These are phyloP conservation scores for Nitzschia sp. DNA, from an alignment of 108 stramenopile species.

Conservation along the genomic window DNA sequence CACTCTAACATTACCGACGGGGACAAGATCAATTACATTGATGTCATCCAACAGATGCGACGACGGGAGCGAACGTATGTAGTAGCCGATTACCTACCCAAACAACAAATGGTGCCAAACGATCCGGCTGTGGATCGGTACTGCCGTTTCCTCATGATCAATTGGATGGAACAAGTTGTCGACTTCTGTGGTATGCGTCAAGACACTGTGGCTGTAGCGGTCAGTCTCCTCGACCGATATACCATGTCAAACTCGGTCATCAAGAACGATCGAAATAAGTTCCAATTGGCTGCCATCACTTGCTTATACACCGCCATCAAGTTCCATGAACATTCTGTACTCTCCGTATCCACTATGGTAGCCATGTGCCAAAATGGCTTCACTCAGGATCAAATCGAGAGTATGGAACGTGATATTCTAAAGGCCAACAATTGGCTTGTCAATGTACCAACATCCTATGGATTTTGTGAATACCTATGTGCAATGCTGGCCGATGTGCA, in stretches of 20 bases:
- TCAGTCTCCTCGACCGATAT: conserved; percentile 62
- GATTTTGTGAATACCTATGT: conserved; percentile 8
- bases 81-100: conserved; percentile 12
- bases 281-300: conserved; percentile 61
- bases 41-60: conserved; percentile 3
- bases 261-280: conserved; percentile 46
- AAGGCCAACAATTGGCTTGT: conserved; percentile 16
- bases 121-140: conserved; percentile 39
- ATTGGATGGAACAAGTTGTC: conserved; percentile 61
- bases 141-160: conserved; percentile 55
- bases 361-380: conserved; percentile 9
- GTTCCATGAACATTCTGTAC: conserved; percentile 37
- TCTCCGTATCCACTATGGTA: neutral
- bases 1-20: too few relatives aligned
- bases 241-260: conserved; percentile 19
- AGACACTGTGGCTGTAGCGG: conserved; percentile 55
- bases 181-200: conserved; percentile 50
- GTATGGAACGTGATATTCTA: conserved; percentile 21
- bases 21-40: neutral
- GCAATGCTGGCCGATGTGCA: conserved; percentile 7
- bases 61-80: conserved; percentile 2
- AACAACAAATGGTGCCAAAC: neutral
- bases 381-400: conserved; percentile 17
- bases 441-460: conserved; percentile 19
- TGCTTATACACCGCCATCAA: conserved; percentile 64